Percentiles rank a stretch among this genome's conserved stretches.
Conservation (phyloP, 495 filamentous ascomycete genomes). For the Aspergillus homomorphus region DNA sequence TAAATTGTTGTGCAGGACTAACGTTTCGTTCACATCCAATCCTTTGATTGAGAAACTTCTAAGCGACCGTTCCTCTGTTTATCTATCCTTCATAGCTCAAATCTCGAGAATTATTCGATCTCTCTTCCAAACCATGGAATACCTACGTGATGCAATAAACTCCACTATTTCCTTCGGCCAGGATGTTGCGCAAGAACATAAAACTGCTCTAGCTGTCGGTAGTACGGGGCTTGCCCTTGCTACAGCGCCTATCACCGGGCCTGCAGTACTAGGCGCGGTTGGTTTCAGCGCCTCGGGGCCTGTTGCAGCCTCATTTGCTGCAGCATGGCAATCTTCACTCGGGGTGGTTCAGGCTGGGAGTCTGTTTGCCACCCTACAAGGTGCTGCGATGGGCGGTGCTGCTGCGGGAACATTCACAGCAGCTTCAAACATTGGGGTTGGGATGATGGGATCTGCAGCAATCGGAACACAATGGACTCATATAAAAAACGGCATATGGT, state of each 20-base stretch:
- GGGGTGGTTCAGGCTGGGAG: slow-evolving; percentile 7
- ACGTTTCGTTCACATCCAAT: too few relatives aligned
- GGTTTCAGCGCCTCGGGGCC: slow-evolving; percentile 7
- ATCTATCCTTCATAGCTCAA: too few relatives aligned
- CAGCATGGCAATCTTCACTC: slow-evolving; percentile 8
- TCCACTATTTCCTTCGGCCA: slow-evolving; percentile 4
- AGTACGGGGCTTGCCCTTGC: slow-evolving; percentile 10
- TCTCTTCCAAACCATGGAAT: slow-evolving; percentile 2
- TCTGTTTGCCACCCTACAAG: slow-evolving; percentile 8
- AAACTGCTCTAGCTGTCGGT: slow-evolving; percentile 6
- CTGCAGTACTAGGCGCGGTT: slow-evolving; percentile 7
- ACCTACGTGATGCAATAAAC: neutral
- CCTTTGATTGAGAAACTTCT: too few relatives aligned
- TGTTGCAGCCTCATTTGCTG: slow-evolving; percentile 8
- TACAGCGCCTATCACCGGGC: slow-evolving; percentile 8
- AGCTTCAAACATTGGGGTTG: slow-evolving; percentile 11
- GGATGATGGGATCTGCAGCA: slow-evolving; percentile 11
- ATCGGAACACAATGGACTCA: neutral
- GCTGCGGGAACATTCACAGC: slow-evolving; percentile 11
- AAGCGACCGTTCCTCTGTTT: too few relatives aligned
- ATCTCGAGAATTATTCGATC: too few relatives aligned
- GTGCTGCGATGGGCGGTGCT: slow-evolving; percentile 11
- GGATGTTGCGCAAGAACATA: slow-evolving; percentile 6
- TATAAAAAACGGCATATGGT: too few relatives aligned
- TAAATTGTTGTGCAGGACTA: too few relatives aligned